phyloP scores from a whole-genome alignment of 345 rosid species.

The Brassica incana region DNA sequence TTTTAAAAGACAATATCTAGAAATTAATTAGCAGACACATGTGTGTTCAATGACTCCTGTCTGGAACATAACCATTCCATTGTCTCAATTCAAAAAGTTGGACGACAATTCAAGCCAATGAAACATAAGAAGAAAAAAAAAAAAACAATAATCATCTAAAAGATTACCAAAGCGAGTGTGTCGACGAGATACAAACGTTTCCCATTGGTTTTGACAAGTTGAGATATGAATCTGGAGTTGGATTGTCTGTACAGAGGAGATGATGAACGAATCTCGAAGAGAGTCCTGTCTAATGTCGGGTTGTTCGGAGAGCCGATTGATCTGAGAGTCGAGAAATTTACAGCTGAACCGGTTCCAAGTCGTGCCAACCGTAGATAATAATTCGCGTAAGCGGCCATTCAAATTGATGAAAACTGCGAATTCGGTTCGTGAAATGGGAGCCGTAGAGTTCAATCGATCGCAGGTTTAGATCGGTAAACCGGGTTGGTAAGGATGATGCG shows the following conservation, averaged over 20 bases:
- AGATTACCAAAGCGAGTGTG: conserved; percentile 69
- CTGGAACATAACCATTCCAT: neutral
- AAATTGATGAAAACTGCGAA: neutral
- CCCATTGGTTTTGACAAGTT: conserved; percentile 60
- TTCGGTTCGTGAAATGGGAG: neutral
- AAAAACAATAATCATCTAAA: neutral
- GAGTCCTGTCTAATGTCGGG: conserved; percentile 14
- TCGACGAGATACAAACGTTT: conserved; percentile 80
- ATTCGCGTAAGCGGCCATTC: conserved; percentile 50
- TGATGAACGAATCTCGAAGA: conserved; percentile 17
- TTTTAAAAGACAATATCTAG: neutral
- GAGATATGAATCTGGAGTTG: conserved; percentile 47
- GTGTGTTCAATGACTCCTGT: neutral
- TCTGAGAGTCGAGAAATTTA: conserved; percentile 31
- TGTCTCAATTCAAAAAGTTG: conserved; percentile 1
- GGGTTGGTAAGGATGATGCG: neutral
- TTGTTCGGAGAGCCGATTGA: conserved; percentile 39
- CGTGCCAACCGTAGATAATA: conserved; percentile 47
- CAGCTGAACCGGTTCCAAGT: conserved; percentile 39
- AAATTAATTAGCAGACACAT: neutral
- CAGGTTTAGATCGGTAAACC: neutral
- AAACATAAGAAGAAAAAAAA: neutral
- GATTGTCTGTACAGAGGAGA: conserved; percentile 37
- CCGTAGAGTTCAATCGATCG: conserved; percentile 5
- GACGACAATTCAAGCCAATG: neutral